Percentiles rank a stretch among this genome's conserved stretches.
phyloP scores from a whole-genome alignment of 1,284 basidiomycete genomes.

The Naganishia albida region DNA sequence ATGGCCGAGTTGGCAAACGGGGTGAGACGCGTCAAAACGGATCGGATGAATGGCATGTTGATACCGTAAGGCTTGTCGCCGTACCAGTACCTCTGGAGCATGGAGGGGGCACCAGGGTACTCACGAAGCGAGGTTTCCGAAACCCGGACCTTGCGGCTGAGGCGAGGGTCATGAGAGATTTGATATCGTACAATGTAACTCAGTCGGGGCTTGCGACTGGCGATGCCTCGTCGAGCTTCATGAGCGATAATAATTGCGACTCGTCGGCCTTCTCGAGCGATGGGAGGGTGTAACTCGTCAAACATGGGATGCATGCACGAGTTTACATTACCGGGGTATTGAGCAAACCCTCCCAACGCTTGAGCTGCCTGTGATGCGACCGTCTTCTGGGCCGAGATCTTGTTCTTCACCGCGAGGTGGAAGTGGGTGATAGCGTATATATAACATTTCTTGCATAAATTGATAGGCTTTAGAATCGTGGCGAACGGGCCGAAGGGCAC shows the following conservation, averaged over 20 bases:
- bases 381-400: background rate
- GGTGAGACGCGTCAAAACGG: background rate
- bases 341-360: background rate
- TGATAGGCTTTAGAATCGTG: background rate
- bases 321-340: background rate
- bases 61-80: background rate
- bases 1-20: conserved; percentile 4
- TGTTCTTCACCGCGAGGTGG: background rate
- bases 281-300: background rate
- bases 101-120: background rate
- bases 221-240: background rate
- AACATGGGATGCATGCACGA: background rate
- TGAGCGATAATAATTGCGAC: background rate
- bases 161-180: background rate
- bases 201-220: background rate
- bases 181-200: background rate
- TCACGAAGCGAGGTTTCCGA: background rate
- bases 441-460: conserved; percentile 4
- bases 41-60: conserved; percentile 5
- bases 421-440: background rate
- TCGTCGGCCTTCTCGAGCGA: background rate
- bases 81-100: conserved; percentile 6
- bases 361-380: background rate
- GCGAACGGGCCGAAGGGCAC: background rate
- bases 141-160: background rate